Base-by-base conservation (phyloP, 2,329 filamentous ascomycete genomes). In the Neobulgaria alba region DNA sequence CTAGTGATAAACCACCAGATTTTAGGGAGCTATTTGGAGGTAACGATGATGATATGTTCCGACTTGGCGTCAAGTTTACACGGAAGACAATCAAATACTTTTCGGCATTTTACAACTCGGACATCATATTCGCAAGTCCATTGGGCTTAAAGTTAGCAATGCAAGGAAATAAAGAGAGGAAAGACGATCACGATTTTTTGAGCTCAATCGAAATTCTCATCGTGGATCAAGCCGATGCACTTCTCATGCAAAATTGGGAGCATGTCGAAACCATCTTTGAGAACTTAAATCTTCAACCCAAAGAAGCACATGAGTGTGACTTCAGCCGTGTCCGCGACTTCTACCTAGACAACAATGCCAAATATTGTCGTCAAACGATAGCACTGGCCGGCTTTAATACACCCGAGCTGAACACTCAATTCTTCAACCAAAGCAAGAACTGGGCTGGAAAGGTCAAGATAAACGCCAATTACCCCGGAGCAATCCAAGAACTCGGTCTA, bases 201-300 rank as follows among this genome's bases (percentile, higher is more conserved):
- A 90, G 85, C 42, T 96, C 90, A 1, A 85, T 98, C 54, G 92
- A 98, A 63, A 64, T 98, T 38, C 79, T 92, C 21, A 72, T 96
- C 34, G 72, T 95, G 46, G 92, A 98, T 61, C 89, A 96, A 63
- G 83, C 87, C 10, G 89, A 96, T 62, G 88, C 88, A 0, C 75
- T 95, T 31, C 75, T 94, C 7, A 95, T 95, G 88, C 92, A 98
- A 62, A 96, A 95, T 61, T 96, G 90, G 89, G 88, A 95, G 57
- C 90, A 98, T 59, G 77, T 95, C 46, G 85, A 93, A 61, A 85
- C 85, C 60, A 84, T 95, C 54, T 89, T 96, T 57, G 79, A 86
- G 48, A 86, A 95, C 60, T 74, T 98, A 47, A 98, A 98, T 61
- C 71, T 84, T 16, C 86, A 94, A 55, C 90, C 92, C 29, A 86